Conservation (phyloP, 192 early-diverging fungal species). For the Funneliformis geosporum region DNA sequence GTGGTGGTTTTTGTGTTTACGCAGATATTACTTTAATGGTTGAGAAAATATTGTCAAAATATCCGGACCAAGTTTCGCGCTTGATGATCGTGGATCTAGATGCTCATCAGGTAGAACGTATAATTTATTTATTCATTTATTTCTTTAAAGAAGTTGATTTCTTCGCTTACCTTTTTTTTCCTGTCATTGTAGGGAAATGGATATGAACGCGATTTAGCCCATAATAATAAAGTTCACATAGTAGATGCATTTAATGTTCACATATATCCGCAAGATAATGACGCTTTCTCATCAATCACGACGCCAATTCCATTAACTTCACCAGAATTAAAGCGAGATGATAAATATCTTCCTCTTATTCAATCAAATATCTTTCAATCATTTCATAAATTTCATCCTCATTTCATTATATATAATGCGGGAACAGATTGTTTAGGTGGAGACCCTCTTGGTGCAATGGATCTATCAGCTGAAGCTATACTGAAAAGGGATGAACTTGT, state of each 20-base stretch:
- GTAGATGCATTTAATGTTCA: conserved; percentile 29
- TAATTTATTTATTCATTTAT: not conserved
- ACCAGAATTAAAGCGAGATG: conserved; percentile 1
- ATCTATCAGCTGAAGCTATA: conserved; percentile 6
- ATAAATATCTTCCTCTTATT: conserved; percentile 20
- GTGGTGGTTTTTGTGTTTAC: conserved; percentile 33
- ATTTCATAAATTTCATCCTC: conserved; percentile 30
- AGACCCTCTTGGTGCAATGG: conserved; percentile 31
- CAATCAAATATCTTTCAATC: conserved; percentile 27
- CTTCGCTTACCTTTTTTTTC: not conserved
- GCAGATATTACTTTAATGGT: conserved; percentile 32
- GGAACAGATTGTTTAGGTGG: conserved; percentile 33
- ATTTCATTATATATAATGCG: conserved; percentile 34
- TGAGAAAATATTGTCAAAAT: not conserved
- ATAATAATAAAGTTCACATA: conserved; percentile 25
- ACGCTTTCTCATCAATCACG: conserved; percentile 7
- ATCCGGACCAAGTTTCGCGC: conserved; percentile 16
- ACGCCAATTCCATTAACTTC: conserved; percentile 20
- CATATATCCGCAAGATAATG: conserved; percentile 28
- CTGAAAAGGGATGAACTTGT: conserved; percentile 28
- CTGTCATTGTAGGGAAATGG: conserved; percentile 26
- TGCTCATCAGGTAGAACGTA: conserved; percentile 29
- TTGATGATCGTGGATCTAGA: conserved; percentile 35
- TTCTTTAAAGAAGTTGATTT: not conserved
- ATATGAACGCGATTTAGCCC: conserved; percentile 29